Evolutionary conservation across 2,329 filamentous ascomycete species (phyloP).

Genomic region (Tolypocladium ophioglossoides): DNA sequence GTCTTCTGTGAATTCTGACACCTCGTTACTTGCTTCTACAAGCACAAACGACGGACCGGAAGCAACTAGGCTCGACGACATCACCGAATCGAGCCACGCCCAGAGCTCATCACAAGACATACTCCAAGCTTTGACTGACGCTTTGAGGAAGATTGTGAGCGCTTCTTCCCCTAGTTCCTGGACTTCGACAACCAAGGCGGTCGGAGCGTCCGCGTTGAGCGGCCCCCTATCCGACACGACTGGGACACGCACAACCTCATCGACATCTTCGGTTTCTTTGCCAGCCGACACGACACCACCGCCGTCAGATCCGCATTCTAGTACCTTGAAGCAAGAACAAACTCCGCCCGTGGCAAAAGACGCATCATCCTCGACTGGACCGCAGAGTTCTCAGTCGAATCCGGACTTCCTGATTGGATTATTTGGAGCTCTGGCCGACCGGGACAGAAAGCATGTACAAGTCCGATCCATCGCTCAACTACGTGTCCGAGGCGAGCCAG

Average conservation of each 20-base stretch:
- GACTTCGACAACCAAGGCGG: background rate
- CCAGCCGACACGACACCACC: background rate
- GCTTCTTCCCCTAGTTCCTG: background rate
- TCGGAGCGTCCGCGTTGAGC: background rate
- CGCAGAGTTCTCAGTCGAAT: background rate
- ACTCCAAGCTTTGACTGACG: constrained; percentile 7
- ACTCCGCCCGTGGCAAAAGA: background rate
- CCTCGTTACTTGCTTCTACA: background rate
- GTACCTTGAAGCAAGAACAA: too few relatives aligned
- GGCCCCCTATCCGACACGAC: background rate
- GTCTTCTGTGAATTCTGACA: background rate
- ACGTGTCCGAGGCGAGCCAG: background rate
- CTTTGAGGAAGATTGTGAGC: constrained; percentile 4
- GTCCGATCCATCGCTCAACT: background rate
- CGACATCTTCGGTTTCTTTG: background rate
- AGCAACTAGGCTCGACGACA: background rate
- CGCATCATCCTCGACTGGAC: background rate
- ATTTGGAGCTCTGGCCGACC: background rate
- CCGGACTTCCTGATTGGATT: background rate
- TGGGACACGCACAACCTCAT: background rate
- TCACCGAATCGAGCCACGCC: background rate
- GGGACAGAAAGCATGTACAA: background rate
- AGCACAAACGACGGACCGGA: background rate
- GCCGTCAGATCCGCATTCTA: too few relatives aligned
- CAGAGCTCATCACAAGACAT: background rate